Conservation (phyloP, 345 rosid genomes). For the Eucalyptus sp. region DNA sequence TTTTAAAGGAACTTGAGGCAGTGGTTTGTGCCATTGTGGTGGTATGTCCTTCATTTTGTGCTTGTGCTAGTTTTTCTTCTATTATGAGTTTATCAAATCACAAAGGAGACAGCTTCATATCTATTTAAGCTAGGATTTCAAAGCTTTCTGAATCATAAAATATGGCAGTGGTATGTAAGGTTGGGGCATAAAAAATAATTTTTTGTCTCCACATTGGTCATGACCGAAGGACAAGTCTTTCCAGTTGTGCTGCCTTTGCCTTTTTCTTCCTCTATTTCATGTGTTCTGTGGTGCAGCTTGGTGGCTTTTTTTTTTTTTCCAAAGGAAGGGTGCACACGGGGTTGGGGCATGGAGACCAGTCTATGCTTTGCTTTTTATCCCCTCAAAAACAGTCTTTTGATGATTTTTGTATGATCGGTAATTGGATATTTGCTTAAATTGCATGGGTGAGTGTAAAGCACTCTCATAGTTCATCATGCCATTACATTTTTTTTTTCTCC, state of each 20-base stretch:
- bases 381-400: neutral
- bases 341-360: neutral
- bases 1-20: neutral
- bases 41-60: neutral
- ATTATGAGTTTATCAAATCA: neutral
- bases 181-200: neutral
- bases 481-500: neutral
- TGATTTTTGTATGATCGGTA: neutral
- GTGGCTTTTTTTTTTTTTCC: neutral
- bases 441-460: neutral
- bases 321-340: neutral
- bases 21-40: neutral
- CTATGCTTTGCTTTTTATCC: neutral
- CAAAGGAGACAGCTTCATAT: neutral
- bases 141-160: neutral
- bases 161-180: neutral
- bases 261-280: neutral
- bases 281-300: neutral
- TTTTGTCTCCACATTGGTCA: neutral
- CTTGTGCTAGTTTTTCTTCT: neutral
- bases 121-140: neutral
- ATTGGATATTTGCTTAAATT: neutral
- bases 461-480: neutral
- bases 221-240: neutral
- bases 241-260: neutral